phyloP scores from a whole-genome alignment of 2,329 filamentous ascomycete species.

The Pseudogymnoascus sp. region DNA sequence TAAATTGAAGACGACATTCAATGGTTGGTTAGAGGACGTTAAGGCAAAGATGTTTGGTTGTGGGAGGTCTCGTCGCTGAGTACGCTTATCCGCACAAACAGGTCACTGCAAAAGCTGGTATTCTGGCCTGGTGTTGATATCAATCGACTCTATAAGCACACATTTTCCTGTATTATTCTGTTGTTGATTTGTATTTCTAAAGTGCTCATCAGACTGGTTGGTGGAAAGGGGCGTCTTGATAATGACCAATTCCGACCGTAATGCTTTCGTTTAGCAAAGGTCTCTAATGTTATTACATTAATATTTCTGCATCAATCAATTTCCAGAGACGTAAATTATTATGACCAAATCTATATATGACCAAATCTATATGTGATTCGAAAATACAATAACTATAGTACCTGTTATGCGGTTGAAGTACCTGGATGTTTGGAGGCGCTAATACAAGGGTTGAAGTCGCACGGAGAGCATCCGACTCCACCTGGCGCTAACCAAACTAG shows the following conservation, averaged over 20 bases:
- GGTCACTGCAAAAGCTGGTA: neutral
- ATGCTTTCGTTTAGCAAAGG: neutral
- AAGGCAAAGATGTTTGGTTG: neutral
- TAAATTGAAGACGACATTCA: neutral
- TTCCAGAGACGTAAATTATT: neutral
- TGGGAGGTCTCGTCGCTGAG: neutral
- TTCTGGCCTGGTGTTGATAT: neutral
- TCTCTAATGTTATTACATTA: neutral
- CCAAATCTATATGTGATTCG: neutral
- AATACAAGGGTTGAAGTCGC: neutral
- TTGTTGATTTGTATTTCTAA: neutral
- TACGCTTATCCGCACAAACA: neutral
- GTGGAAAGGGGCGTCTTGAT: neutral
- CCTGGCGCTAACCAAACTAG: neutral
- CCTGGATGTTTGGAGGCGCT: neutral
- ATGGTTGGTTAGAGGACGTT: neutral
- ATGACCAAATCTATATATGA: neutral
- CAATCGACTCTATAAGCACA: neutral
- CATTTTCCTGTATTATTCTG: neutral
- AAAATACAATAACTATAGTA: neutral
- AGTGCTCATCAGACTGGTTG: neutral
- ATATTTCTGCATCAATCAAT: neutral
- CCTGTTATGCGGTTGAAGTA: neutral
- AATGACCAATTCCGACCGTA: neutral
- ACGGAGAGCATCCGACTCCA: neutral